Percentiles rank a stretch among this genome's conserved stretches.
These are phyloP conservation scores for Penicillium sp. DNA, from an alignment of 2,329 filamentous ascomycete genomes.

Conservation along the genomic window DNA sequence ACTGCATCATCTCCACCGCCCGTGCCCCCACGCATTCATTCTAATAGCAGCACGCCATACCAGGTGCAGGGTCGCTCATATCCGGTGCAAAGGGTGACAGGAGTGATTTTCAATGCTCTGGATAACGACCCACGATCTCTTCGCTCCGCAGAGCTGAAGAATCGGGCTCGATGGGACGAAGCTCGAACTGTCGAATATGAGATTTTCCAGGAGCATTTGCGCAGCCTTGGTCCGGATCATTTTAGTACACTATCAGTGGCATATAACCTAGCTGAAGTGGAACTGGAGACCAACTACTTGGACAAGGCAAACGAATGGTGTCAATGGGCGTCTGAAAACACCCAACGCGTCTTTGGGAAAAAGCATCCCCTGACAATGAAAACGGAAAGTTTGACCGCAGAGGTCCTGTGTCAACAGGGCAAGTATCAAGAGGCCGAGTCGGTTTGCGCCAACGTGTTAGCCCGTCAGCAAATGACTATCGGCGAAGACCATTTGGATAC, in stretches of 20 bases:
- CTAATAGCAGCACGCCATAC: constrained; percentile 32
- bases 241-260: constrained; percentile 29
- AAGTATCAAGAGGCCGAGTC: constrained; percentile 32
- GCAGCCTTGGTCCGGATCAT: constrained; percentile 31
- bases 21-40: constrained; percentile 30
- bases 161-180: constrained; percentile 31
- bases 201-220: constrained; percentile 33
- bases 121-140: constrained; percentile 33
- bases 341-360: constrained; percentile 27
- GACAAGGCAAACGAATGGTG: constrained; percentile 32
- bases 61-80: constrained; percentile 13
- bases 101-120: constrained; percentile 19
- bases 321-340: constrained; percentile 32
- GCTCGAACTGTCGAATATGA: constrained; percentile 31
- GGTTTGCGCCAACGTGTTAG: constrained; percentile 33
- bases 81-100: constrained; percentile 17
- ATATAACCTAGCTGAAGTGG: constrained; percentile 32
- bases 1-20: constrained; percentile 21
- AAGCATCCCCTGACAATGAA: constrained; percentile 32
- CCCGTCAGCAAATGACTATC: constrained; percentile 35
- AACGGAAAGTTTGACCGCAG: constrained; percentile 31
- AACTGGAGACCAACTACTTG: constrained; percentile 26
- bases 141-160: constrained; percentile 29
- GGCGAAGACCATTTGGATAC: constrained; percentile 35
- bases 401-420: constrained; percentile 28